A percentile compares a stretch with the other conserved stretches of the same genome.
Conservation (phyloP, 805 yeast species). For the Sugiyamaella boreocaroliniensis region DNA sequence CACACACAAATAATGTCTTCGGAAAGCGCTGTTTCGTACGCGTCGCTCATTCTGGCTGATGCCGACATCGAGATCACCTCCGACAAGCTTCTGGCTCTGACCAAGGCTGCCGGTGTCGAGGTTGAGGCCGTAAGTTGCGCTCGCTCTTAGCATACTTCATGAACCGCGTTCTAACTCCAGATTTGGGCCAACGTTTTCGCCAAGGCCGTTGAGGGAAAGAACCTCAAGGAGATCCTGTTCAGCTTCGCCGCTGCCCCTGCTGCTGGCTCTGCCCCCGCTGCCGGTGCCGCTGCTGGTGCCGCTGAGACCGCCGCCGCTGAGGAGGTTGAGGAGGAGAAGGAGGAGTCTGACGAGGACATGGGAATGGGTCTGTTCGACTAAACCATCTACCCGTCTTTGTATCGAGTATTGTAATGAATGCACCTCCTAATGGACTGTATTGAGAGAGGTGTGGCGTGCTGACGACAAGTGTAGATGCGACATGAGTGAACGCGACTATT, state of each 20-base stretch:
- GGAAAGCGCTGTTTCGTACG: constrained; percentile 89
- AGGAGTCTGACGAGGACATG: constrained; percentile 69
- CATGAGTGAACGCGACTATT: background rate
- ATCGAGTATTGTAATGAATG: constrained; percentile 2
- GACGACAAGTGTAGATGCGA: background rate
- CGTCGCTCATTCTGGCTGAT: constrained; percentile 97
- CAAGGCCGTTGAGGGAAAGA: constrained; percentile 81
- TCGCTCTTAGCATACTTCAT: no score
- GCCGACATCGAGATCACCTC: constrained; percentile 90
- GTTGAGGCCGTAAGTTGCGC: constrained; percentile 46
- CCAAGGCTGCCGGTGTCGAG: constrained; percentile 77
- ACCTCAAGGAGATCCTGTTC: constrained; percentile 75
- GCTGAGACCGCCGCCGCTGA: constrained; percentile 59
- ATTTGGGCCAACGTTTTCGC: constrained; percentile 86
- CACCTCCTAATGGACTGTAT: background rate
- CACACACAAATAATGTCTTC: constrained; percentile 12
- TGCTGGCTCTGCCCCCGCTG: constrained; percentile 60
- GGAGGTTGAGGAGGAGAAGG: constrained; percentile 48
- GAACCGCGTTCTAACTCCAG: constrained; percentile 25
- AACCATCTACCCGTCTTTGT: constrained; percentile 11
- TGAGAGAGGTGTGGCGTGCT: no score
- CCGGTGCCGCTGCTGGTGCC: constrained; percentile 54
- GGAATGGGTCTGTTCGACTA: constrained; percentile 93
- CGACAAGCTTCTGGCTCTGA: constrained; percentile 72
- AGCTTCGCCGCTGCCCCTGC: constrained; percentile 62